Base-by-base conservation (phyloP, 2,329 filamentous ascomycete genomes). In the Microdochium nivale region DNA sequence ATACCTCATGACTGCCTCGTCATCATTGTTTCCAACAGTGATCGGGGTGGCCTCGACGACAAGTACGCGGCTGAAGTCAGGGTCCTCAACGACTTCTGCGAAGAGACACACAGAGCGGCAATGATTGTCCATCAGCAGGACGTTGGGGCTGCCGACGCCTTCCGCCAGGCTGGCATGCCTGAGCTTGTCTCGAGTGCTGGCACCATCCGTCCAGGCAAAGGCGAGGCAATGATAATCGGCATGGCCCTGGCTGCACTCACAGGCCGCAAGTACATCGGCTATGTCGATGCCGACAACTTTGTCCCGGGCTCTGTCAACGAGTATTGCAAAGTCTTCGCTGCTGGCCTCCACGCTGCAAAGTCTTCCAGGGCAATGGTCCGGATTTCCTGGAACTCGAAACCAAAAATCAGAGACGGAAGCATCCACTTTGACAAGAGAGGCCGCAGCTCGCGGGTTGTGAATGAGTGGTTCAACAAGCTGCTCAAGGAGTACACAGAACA, bases 251-350 rank as follows among this genome's bases (percentile, higher is more conserved):
- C 62, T 7, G 59, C 60, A 13, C 52, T 58, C 3, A 54, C 56
- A 1, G 50, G 54, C 3, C 49, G 52, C 14, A 50, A 51, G 16
- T 67, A 66, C 49, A 57, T 67, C 46, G 65, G 65, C 27, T 67
- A 65, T 51, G 55, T 67, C 43, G 65, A 67, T 52, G 64, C 65
- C 13, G 65, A 67, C 57, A 66, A 65, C 56, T 58, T 59, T 33
- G 52, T 64, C 21, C 57, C 63, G 1, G 59, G 59, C 2, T 61
- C 64, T 5, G 60, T 66, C 21, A 52, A 56, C 43, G 65, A 67
- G 52, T 67, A 67, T 58, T 66, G 63, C 56, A 55, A 57, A 37
- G 60, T 57, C 32, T 67, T 60, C 51, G 64, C 65, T 10, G 59
- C 63, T 21, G 65, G 63, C 7, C 60, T 67, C 8, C 57, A 62